Evolutionary conservation across 2,329 filamentous ascomycete genomes (phyloP).

Genomic region (Ustulina deusta): DNA sequence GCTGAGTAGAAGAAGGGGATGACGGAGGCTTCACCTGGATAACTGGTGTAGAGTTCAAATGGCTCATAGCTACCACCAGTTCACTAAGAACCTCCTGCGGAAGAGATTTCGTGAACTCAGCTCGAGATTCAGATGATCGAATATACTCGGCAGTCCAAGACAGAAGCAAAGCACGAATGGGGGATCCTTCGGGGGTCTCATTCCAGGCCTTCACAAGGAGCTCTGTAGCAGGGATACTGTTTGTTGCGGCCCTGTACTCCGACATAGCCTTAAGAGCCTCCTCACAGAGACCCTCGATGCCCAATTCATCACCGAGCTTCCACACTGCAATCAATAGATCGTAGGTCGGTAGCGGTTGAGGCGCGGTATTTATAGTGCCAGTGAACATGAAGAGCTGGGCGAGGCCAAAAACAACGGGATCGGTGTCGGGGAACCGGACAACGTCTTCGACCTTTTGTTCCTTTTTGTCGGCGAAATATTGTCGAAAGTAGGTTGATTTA

Average conservation of each 20-base stretch:
- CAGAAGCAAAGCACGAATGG: constrained; percentile 68
- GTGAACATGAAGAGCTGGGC: constrained; percentile 68
- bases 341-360: constrained; percentile 61
- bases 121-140: constrained; percentile 65
- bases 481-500: constrained; percentile 62
- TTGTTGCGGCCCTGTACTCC: constrained; percentile 65
- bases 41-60: constrained; percentile 58
- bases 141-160: constrained; percentile 74
- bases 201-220: constrained; percentile 72
- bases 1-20: constrained; percentile 43
- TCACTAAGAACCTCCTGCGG: constrained; percentile 73
- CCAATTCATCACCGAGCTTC: constrained; percentile 66
- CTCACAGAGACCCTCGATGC: constrained; percentile 67
- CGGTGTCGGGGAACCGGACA: constrained; percentile 62
- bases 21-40: constrained; percentile 48
- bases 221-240: constrained; percentile 68
- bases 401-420: constrained; percentile 65
- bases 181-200: constrained; percentile 70
- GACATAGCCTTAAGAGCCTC: constrained; percentile 68
- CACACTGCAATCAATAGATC: constrained; percentile 67
- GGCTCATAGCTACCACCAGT: constrained; percentile 72
- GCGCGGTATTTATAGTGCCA: constrained; percentile 58
- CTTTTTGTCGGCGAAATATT: constrained; percentile 56
- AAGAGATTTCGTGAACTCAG: constrained; percentile 70
- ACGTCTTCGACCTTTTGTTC: constrained; percentile 62